These are phyloP conservation scores for Radiomyces spectabilis DNA, from an alignment of 192 early-diverging fungal genomes.

Conservation along the genomic window DNA sequence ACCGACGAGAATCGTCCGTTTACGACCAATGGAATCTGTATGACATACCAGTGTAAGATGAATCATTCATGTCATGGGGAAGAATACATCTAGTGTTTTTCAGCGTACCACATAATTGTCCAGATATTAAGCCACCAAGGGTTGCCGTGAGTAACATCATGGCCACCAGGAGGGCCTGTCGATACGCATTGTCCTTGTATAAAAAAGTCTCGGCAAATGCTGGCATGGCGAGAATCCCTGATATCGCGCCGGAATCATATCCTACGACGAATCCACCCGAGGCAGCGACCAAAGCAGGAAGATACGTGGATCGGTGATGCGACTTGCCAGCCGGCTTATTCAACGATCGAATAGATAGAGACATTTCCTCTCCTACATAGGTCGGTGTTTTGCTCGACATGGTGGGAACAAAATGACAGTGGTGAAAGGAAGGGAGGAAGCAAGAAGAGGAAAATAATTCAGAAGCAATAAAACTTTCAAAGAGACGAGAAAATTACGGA, in stretches of 20 bases:
- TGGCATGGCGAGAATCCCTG: conserved; percentile 11
- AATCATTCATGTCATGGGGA: background rate
- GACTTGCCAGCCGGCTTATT: background rate
- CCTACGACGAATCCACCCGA: conserved; percentile 22
- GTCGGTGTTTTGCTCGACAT: no score
- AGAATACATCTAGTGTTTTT: no score
- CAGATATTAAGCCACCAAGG: conserved; percentile 16
- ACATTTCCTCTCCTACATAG: no score
- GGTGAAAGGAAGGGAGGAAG: no score
- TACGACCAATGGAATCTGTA: conserved; percentile 50
- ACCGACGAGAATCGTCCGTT: conserved; percentile 57
- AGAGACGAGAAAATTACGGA: no score
- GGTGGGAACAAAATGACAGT: no score
- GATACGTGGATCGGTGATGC: conserved; percentile 17
- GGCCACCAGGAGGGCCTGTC: conserved; percentile 17
- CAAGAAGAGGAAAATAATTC: no score
- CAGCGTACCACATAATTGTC: conserved; percentile 17
- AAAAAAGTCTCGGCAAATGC: conserved; percentile 4
- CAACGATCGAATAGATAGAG: no score
- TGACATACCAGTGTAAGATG: background rate
- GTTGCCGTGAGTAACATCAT: conserved; percentile 27
- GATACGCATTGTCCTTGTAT: conserved; percentile 2
- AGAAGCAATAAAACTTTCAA: no score
- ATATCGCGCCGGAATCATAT: conserved; percentile 18
- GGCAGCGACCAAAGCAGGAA: conserved; percentile 14